Percentiles rank a stretch among this genome's conserved stretches.
These are phyloP conservation scores for Cryptococcus floricola DNA, from an alignment of 1,284 basidiomycete species.

Conservation along the genomic window DNA sequence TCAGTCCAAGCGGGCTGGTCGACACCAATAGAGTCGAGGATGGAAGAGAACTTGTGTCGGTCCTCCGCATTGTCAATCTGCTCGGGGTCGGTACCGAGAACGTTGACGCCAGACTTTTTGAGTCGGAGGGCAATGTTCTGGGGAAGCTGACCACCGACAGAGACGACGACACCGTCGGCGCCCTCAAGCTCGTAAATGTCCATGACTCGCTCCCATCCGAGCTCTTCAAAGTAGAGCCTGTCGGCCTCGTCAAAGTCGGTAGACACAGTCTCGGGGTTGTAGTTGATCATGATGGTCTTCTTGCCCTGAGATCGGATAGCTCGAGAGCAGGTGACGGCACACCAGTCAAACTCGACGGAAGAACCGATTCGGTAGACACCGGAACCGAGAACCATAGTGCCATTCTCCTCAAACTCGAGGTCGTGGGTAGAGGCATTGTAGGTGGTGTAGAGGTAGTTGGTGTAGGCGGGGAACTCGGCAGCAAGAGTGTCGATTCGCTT, in stretches of 20 bases:
- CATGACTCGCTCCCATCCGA: slow-evolving; percentile 98
- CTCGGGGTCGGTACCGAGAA: slow-evolving; percentile 91
- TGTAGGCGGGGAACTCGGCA: slow-evolving; percentile 97
- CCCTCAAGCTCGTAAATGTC: slow-evolving; percentile 98
- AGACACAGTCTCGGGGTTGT: slow-evolving; percentile 98
- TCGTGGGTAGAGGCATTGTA: slow-evolving; percentile 98
- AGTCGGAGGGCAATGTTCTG: slow-evolving; percentile 98
- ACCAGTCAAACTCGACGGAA: slow-evolving; percentile 99
- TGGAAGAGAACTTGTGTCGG: slow-evolving; percentile 96
- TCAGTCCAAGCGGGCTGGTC: slow-evolving; percentile 98
- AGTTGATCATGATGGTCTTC: slow-evolving; percentile 99
- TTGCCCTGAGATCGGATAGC: slow-evolving; percentile 87
- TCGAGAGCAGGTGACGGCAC: slow-evolving; percentile 94
- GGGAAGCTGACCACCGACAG: slow-evolving; percentile 94
- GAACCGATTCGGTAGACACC: slow-evolving; percentile 98
- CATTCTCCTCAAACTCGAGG: slow-evolving; percentile 91
- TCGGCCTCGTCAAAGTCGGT: slow-evolving; percentile 99
- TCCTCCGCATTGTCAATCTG: slow-evolving; percentile 98
- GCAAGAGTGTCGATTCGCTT: slow-evolving; percentile 99
- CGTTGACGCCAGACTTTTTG: slow-evolving; percentile 84
- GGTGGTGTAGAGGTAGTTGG: slow-evolving; percentile 99
- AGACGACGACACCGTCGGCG: slow-evolving; percentile 89
- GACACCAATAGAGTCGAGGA: slow-evolving; percentile 90
- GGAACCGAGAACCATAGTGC: slow-evolving; percentile 98
- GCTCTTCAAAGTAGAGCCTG: slow-evolving; percentile 96